These are phyloP conservation scores for Euphorbia schlechtendalii DNA, from an alignment of 441 rosid species.

Conservation along the genomic window DNA sequence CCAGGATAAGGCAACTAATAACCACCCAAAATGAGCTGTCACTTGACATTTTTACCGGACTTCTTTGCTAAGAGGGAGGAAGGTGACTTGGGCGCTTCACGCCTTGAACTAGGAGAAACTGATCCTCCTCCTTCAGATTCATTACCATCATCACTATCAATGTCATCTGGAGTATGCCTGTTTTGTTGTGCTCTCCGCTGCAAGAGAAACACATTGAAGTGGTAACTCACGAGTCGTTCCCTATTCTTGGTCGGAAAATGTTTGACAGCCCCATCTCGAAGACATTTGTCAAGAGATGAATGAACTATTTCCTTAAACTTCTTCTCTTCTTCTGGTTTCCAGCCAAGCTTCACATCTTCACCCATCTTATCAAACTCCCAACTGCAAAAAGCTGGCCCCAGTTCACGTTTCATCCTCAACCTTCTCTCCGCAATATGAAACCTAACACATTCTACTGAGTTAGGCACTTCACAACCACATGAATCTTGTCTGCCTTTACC, in stretches of 20 bases:
- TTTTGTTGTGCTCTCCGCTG: slow-evolving; percentile 71
- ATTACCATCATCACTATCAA: slow-evolving; percentile 68
- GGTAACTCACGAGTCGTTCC: slow-evolving; percentile 64
- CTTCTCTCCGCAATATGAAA: slow-evolving; percentile 58
- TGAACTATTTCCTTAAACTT: slow-evolving; percentile 41
- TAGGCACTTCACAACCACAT: slow-evolving; percentile 59
- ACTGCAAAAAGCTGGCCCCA: slow-evolving; percentile 53
- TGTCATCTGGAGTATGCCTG: slow-evolving; percentile 36
- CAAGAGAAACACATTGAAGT: slow-evolving; percentile 68
- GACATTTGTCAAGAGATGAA: slow-evolving; percentile 30
- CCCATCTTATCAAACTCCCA: slow-evolving; percentile 76
- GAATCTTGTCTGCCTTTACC: slow-evolving; percentile 79
- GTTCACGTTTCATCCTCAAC: slow-evolving; percentile 50
- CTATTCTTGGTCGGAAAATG: slow-evolving; percentile 42
- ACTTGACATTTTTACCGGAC: slow-evolving; percentile 30
- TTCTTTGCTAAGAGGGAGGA: slow-evolving; percentile 55
- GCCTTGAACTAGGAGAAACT: slow-evolving; percentile 23
- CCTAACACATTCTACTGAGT: slow-evolving; percentile 60
- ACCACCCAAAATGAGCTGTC: slow-evolving; percentile 6
- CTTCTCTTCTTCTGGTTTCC: slow-evolving; percentile 51
- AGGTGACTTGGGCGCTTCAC: slow-evolving; percentile 28
- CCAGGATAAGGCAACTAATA: slow-evolving; percentile 1
- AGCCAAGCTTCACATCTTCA: slow-evolving; percentile 48
- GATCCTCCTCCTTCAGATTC: slow-evolving; percentile 24
- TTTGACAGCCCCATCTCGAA: slow-evolving; percentile 43